Conservation (phyloP, 148 eudicot species). For the Nepenthes mirabilis region DNA sequence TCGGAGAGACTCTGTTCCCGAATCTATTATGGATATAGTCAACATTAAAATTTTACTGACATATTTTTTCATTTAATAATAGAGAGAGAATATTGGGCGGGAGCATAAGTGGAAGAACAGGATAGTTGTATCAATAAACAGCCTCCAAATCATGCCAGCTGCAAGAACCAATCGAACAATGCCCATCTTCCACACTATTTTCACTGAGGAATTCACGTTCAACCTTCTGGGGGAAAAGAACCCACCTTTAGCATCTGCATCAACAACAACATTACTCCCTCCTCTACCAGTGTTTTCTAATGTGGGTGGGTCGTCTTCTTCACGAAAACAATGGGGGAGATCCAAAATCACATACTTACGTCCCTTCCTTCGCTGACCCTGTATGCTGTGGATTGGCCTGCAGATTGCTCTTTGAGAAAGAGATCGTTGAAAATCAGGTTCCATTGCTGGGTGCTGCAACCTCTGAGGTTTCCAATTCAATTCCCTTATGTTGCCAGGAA, state of each 20-base stretch:
- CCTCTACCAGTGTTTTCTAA: background rate
- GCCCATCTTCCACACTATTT: conserved; percentile 70
- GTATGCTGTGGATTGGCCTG: conserved; percentile 29
- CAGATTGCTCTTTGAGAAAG: conserved; percentile 46
- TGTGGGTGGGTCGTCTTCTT: background rate
- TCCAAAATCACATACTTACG: conserved; percentile 9
- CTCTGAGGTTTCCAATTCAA: background rate
- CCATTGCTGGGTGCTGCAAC: conserved; percentile 24
- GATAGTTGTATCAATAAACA: conserved; percentile 51
- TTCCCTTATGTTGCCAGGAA: too few species aligned
- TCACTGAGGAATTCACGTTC: conserved; percentile 48
- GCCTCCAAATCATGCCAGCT: conserved; percentile 83
- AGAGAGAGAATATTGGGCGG: conserved; percentile 57
- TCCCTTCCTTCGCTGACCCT: conserved; percentile 18
- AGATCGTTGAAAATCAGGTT: conserved; percentile 32
- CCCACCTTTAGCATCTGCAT: conserved; percentile 36
- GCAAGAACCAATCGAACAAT: conserved; percentile 74
- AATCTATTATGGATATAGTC: too few species aligned
- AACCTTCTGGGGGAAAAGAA: conserved; percentile 31
- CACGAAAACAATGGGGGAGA: background rate
- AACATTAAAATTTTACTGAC: too few species aligned
- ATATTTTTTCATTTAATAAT: too few species aligned
- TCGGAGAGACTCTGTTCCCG: too few species aligned
- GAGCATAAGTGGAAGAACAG: conserved; percentile 79
- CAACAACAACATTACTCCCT: conserved; percentile 6